Conservation (phyloP, 148 eudicot genomes). For the Camellia lanceoleosa region DNA sequence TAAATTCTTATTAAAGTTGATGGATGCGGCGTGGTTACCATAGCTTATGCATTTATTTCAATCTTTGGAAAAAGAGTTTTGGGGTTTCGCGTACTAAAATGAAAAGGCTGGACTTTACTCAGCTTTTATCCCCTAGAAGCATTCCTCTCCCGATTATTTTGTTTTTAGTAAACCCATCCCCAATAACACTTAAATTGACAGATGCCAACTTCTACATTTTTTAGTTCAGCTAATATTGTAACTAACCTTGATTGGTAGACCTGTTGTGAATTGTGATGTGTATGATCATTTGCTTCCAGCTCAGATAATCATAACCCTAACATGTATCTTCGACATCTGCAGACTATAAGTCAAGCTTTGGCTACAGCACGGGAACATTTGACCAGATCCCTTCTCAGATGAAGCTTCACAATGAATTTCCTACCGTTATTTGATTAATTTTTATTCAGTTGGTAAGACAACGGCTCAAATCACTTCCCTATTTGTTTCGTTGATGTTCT, state of each 20-base stretch:
- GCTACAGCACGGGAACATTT: conserved; percentile 65
- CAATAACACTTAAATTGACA: too few relatives aligned
- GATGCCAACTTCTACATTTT: too few relatives aligned
- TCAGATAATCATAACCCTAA: neutral
- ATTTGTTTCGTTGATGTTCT: neutral
- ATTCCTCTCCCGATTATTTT: too few relatives aligned
- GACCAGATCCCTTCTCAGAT: conserved; percentile 66
- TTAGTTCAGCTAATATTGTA: too few relatives aligned
- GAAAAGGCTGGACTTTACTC: too few relatives aligned
- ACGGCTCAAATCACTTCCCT: neutral
- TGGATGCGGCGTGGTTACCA: too few relatives aligned
- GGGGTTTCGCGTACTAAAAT: too few relatives aligned
- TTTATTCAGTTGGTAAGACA: neutral
- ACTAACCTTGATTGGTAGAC: neutral
- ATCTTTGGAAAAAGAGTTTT: too few relatives aligned
- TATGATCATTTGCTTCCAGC: neutral
- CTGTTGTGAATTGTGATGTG: neutral
- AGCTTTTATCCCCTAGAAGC: too few relatives aligned
- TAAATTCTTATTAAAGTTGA: too few relatives aligned
- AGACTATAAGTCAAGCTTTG: conserved; percentile 70
- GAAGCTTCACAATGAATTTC: conserved; percentile 15
- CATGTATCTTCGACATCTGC: conserved; percentile 16
- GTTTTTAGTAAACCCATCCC: too few relatives aligned
- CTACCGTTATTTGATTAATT: neutral
- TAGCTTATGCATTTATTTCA: too few relatives aligned